Conservation (phyloP, 2,329 filamentous ascomycete genomes). For the Fusarium circinatum region DNA sequence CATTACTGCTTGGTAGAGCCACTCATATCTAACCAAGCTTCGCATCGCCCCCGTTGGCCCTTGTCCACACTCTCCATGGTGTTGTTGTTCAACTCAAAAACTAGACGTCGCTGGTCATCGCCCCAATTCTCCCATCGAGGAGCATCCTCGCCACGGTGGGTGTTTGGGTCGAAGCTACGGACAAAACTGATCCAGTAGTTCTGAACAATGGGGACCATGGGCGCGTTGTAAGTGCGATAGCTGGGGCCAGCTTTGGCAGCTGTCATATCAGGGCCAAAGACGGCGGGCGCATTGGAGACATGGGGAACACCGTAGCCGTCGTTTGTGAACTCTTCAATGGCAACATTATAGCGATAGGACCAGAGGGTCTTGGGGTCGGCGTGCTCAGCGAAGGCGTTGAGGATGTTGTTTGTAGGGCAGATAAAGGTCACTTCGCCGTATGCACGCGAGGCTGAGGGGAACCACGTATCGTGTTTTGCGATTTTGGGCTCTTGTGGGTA, state of each 20-base stretch:
- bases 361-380: conserved; percentile 47
- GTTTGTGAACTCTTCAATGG: conserved; percentile 49
- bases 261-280: conserved; percentile 58
- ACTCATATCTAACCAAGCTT: conserved; percentile 54
- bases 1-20: conserved; percentile 42
- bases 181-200: conserved; percentile 63
- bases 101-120: conserved; percentile 45
- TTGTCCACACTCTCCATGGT: conserved; percentile 52
- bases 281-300: conserved; percentile 58
- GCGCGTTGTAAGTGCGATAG: conserved; percentile 57
- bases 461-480: conserved; percentile 56
- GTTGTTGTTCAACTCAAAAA: conserved; percentile 53
- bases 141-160: conserved; percentile 45
- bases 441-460: conserved; percentile 53
- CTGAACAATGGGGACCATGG: conserved; percentile 59
- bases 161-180: conserved; percentile 56
- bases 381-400: conserved; percentile 47
- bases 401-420: conserved; percentile 55
- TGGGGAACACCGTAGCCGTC: conserved; percentile 60
- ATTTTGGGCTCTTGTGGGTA: conserved; percentile 53
- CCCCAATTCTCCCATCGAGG: conserved; percentile 57
- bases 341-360: conserved; percentile 62
- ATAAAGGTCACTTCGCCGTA: conserved; percentile 60
- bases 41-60: conserved; percentile 52
- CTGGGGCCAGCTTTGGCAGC: conserved; percentile 40